Base-by-base conservation (phyloP, 306 rosid species). In the Rosa lucieae region DNA sequence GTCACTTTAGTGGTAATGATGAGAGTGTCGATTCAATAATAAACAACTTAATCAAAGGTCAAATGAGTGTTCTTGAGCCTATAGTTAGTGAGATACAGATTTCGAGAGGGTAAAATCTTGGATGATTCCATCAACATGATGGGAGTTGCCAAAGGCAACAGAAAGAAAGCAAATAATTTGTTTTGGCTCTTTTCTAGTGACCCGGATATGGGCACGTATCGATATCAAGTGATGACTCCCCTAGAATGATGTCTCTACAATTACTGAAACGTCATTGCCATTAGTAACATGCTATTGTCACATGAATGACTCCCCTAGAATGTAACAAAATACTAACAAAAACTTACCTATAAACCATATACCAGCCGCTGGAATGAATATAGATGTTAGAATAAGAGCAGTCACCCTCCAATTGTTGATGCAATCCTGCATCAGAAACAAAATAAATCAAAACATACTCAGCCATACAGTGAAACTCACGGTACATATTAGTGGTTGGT, bases 321-420 rank as follows among this genome's bases (percentile, higher is more conserved):
- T 20, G 74, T 61, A 80, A 55, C 13, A 26, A 55, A 68, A n/a
- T 9, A 39, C 61, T 18, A 74, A 43, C 4, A 73, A 81, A 77
- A 84, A 68, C 86, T 79, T 81, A 90, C 98, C 98, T 3, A 85
- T 73, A 71, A 94, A 92, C 97, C 98, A 94, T 77, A 92, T 72
- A 49, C 75, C 88, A 51, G 97, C 92, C 20, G 97, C 89, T 4
- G 81, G 91, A 69, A 94, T 90, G 75, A 94, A 73, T 81, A 94
- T 65, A 17, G 93, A 75, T 47, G 94, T 89, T 74, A 94, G 87
- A 77, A 87, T 85, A 83, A 94, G 88, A 20, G 92, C 61, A 46
- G 94, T 90, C 56, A 43, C 80, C 82, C 97, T 91, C 97, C 98
- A 94, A 84, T 88, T 88, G 83, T 94, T 78, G 21, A 89, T 49